phyloP scores from a whole-genome alignment of 78 protist genomes.

The Anaeramoeba flamelloides region DNA sequence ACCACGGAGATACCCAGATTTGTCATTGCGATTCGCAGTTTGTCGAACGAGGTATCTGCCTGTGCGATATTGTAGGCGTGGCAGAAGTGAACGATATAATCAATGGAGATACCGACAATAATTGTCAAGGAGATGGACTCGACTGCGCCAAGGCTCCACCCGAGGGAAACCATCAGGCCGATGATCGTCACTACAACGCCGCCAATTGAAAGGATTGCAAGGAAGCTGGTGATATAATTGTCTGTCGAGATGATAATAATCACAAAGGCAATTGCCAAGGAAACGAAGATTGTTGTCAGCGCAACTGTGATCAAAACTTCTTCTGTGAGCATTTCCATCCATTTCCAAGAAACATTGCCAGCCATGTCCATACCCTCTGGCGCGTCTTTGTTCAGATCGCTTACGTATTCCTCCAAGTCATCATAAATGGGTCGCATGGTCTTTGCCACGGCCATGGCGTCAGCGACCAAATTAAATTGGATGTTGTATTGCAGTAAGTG shows the following conservation, averaged over 20 bases:
- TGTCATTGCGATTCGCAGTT: conserved; percentile 7
- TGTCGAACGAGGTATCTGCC: neutral
- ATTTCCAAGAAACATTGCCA: too few species aligned
- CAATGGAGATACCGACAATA: conserved; percentile 21
- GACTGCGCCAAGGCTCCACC: conserved; percentile 11
- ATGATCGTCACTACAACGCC: conserved; percentile 6
- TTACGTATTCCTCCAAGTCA: too few species aligned
- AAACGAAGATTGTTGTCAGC: neutral
- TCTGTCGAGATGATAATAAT: neutral
- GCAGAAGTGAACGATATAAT: conserved; percentile 10
- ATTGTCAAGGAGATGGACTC: conserved; percentile 13
- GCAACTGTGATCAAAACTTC: neutral
- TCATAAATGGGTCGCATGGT: too few species aligned
- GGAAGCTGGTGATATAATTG: neutral
- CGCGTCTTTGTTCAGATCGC: too few species aligned
- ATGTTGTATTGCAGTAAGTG: too few species aligned
- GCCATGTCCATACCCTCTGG: too few species aligned
- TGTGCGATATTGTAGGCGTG: neutral
- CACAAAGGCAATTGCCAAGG: neutral
- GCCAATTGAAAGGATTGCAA: conserved; percentile 1
- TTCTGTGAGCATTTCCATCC: conserved; percentile 20
- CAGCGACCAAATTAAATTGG: too few species aligned
- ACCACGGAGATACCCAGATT: conserved; percentile 12
- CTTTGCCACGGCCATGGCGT: too few species aligned
- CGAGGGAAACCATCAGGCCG: neutral